Evolutionary conservation across 805 yeast genomes (phyloP), one percentile per base, ranked within the genome.

Genomic region (Isabelozyma gotoi): DNA sequence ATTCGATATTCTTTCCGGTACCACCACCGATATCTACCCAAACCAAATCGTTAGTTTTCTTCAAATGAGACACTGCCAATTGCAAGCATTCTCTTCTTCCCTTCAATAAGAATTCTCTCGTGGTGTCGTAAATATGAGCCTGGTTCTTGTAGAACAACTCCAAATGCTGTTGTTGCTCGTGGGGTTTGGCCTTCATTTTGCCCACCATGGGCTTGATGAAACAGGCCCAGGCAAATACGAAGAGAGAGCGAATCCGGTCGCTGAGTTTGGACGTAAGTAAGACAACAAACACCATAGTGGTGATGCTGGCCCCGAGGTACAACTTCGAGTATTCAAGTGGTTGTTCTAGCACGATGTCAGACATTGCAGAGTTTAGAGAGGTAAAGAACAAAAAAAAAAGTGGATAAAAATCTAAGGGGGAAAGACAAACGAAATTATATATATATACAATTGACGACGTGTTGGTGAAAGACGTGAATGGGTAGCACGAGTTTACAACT

Each of bases 21-120:
- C 96, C 96, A 24, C 95, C 95, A 40, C 95, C 96, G 56, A 88
- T 77, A 59, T 85, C 91, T 39, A 85, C 73, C 91, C 91, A 85
- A 36, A 84, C 80, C 36, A 84, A 64, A 40, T 75, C 74, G 33
- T 60, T 56, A 19, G 61, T 62, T 41, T 67, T 69, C 29, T 57
- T 49, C 31, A 84, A 63, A 60, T 85, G 90, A 19, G 83, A 61
- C 21, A 70, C 73, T 1, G 87, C 85, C 45, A 85, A 60, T 40
- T 71, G 71, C 43, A 85, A 68, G 44, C 88, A 82, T 43, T 75
- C 76, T 54, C 78, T 81, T 53, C 95, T 74, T 16, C 96, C 96
- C 62, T 85, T 77, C 51, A 87, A 71, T 33, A 87, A 69, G 31
- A 75, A 66, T 38, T 75, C 70, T 56, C 96, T 78, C 3, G 95